phyloP scores from a whole-genome alignment of 1,139 yeast species.

The Magnusiomyces suaveolens region DNA sequence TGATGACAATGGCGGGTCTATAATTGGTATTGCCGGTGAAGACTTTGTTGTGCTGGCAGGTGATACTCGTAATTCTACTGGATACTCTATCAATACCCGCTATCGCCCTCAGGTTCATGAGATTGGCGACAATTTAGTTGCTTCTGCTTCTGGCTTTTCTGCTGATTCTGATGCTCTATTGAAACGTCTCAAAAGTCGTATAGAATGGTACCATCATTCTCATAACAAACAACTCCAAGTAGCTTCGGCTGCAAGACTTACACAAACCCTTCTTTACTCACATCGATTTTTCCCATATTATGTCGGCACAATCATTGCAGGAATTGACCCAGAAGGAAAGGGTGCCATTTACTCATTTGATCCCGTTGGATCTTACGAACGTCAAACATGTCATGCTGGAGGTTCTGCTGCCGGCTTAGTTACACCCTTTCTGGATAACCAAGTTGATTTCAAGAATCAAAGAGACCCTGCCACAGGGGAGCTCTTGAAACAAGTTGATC shows the following conservation, averaged over 20 bases:
- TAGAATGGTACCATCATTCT: slow-evolving; percentile 91
- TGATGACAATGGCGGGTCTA: slow-evolving; percentile 95
- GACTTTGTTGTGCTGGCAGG: slow-evolving; percentile 97
- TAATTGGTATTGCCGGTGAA: slow-evolving; percentile 93
- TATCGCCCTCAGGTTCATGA: slow-evolving; percentile 84
- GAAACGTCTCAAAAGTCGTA: slow-evolving; percentile 60
- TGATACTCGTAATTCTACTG: slow-evolving; percentile 92
- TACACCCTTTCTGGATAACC: slow-evolving; percentile 96
- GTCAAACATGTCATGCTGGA: slow-evolving; percentile 96
- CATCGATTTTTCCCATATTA: slow-evolving; percentile 96
- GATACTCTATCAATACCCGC: slow-evolving; percentile 87
- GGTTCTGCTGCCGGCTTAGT: slow-evolving; percentile 95
- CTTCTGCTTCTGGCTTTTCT: slow-evolving; percentile 92
- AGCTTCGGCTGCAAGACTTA: slow-evolving; percentile 76
- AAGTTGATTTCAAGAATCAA: slow-evolving; percentile 91
- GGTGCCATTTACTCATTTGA: slow-evolving; percentile 95
- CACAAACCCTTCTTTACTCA: slow-evolving; percentile 83
- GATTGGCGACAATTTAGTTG: slow-evolving; percentile 77
- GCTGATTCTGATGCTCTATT: slow-evolving; percentile 89
- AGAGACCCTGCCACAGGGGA: slow-evolving; percentile 63
- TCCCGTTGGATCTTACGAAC: slow-evolving; percentile 95
- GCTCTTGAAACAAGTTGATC: slow-evolving; percentile 51
- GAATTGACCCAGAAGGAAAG: slow-evolving; percentile 85
- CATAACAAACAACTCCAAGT: slow-evolving; percentile 65
- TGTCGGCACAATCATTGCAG: slow-evolving; percentile 89